A percentile compares a stretch with the other conserved stretches of the same genome.
Evolutionary conservation across 2,329 filamentous ascomycete genomes (phyloP).

Genomic region (Aspergillus tamarii): DNA sequence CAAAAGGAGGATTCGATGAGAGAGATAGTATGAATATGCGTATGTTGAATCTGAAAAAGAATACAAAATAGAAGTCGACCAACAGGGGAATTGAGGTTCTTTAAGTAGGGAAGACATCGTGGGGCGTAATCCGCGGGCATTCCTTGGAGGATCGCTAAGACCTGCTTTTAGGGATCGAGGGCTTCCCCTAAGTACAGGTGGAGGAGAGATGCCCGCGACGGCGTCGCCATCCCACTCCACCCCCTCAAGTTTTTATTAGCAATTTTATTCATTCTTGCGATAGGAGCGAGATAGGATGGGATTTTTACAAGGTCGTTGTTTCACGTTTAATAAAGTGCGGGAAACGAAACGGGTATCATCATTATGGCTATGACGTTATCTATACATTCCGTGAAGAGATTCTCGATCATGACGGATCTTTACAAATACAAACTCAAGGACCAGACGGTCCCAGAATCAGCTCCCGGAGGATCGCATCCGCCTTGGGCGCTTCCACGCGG

Average conservation of each 20-base stretch:
- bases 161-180: conserved; percentile 51
- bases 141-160: conserved; percentile 42
- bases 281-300: background rate
- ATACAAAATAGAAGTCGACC: conserved; percentile 9
- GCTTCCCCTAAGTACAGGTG: conserved; percentile 55
- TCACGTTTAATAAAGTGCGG: background rate
- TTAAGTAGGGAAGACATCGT: conserved; percentile 9
- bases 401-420: background rate
- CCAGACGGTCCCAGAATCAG: conserved; percentile 42
- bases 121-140: conserved; percentile 15
- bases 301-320: background rate
- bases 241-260: conserved; percentile 27
- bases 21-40: background rate
- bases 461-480: conserved; percentile 57
- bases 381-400: conserved; percentile 1
- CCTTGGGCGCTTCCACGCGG: conserved; percentile 63
- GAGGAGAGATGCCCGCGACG: conserved; percentile 42
- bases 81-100: conserved; percentile 7
- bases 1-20: background rate
- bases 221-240: conserved; percentile 30
- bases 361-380: conserved; percentile 7
- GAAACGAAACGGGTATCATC: conserved; percentile 12
- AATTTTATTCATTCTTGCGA: conserved; percentile 16
- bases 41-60: background rate
- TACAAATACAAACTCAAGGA: background rate